Base-by-base conservation (phyloP, 768 basidiomycete genomes). In the Coprinellus aureogranulatus region DNA sequence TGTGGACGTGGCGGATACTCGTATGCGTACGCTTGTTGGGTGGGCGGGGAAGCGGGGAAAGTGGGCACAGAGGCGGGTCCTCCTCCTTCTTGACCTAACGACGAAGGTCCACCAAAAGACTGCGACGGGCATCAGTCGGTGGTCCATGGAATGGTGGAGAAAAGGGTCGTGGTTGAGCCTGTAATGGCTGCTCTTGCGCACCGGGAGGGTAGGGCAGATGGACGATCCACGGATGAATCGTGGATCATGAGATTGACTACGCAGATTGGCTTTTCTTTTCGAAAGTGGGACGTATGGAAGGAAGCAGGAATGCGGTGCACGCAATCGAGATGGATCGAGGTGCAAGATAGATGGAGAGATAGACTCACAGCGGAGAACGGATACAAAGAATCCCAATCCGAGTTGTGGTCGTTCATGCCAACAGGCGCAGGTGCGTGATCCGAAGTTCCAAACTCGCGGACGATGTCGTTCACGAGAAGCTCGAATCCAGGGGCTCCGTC, bases 331-430 rank as follows among this genome's bases (percentile, higher is more conserved):
- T 9, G 51, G 9, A 22, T 9, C 26, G 27, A 20, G 22, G 44
- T 55, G n/a, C 53, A 40, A 51, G 46, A 22, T 31, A 42, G 34
- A 34, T 14, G 14, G 8, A 34, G 34, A 34, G 34, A 34, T 34
- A 46, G 26, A 68, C 84, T 34, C 63, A 90, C 91, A 42, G 85
- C 75, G 2, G 88, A 89, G 70, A 92, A 90, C 14, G 90, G 90
- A 68, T 89, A 92, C 39, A 95, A 66, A 1, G 85, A 75, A 69
- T 96, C 92, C 94, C 94, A 98, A 64, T 97, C 92, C 16, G 83
- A 73, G 62, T 93, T 94, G 66, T 86, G 80, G 57, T 90, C 86
- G 59, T 90, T 80, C 81, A 93, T 87, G 2, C 76, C 67, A 6
- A 88, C 78, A 0, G 78, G 73, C 1, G 70, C 68, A 0, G 84